These are phyloP conservation scores for Pistacia vera DNA, from an alignment of 345 rosid genomes.

Conservation along the genomic window DNA sequence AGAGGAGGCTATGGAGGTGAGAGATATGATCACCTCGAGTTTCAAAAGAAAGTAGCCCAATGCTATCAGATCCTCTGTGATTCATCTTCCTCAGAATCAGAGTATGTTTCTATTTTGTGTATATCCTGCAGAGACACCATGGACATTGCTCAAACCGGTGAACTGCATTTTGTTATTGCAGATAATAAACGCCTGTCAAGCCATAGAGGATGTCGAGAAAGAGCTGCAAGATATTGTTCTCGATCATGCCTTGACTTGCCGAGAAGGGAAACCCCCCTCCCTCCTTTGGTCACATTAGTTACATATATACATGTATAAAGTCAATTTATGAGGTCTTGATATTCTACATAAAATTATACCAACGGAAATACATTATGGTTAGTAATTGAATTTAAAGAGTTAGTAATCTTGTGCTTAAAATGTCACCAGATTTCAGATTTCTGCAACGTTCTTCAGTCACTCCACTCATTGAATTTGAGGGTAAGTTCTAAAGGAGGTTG, in stretches of 20 bases:
- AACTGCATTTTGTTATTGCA: constrained; percentile 28
- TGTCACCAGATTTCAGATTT: too few relatives aligned
- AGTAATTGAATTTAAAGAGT: too few relatives aligned
- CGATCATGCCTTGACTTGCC: constrained; percentile 39
- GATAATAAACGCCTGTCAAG: constrained; percentile 60
- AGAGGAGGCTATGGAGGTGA: constrained; percentile 97
- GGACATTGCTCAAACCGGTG: not conserved
- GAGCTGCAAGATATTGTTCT: constrained; percentile 36
- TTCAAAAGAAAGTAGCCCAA: constrained; percentile 73
- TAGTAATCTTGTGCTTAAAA: too few relatives aligned
- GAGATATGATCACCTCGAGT: constrained; percentile 84
- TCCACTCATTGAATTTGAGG: too few relatives aligned
- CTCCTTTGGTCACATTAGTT: constrained; percentile 36
- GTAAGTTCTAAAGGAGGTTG: too few relatives aligned
- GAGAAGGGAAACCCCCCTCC: constrained; percentile 44
- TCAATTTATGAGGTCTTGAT: too few relatives aligned
- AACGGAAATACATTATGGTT: too few relatives aligned
- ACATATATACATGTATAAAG: too few relatives aligned
- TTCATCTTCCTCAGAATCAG: not conserved
- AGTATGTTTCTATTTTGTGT: too few relatives aligned
- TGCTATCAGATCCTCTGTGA: constrained; percentile 60
- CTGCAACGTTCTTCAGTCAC: too few relatives aligned
- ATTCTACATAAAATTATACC: too few relatives aligned
- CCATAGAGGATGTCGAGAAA: constrained; percentile 62
- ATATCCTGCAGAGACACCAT: not conserved